A percentile compares a stretch with the other conserved stretches of the same genome.
These are phyloP conservation scores for Colletotrichum eleusines DNA, from an alignment of 2,329 filamentous ascomycete genomes.

Conservation along the genomic window DNA sequence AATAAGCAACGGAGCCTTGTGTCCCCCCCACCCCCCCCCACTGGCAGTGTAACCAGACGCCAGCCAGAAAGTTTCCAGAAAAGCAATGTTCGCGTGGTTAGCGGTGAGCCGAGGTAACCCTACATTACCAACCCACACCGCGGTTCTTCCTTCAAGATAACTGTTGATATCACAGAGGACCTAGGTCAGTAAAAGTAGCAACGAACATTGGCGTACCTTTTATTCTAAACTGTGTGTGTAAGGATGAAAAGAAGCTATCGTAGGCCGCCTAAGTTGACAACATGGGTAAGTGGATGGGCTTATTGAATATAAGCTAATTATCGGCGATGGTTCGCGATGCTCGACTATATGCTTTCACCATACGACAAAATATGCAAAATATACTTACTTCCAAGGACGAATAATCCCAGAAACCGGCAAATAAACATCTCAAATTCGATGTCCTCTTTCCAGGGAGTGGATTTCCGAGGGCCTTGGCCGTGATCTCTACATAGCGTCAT, in stretches of 20 bases:
- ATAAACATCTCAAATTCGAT: background rate
- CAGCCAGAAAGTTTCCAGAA: slow-evolving; percentile 33
- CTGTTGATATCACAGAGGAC: background rate
- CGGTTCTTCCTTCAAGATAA: background rate
- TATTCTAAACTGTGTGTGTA: no score
- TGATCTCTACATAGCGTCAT: background rate
- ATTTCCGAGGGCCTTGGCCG: background rate
- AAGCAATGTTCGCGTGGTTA: slow-evolving; percentile 28
- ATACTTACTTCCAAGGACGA: no score
- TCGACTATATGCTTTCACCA: background rate
- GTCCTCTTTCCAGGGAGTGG: background rate
- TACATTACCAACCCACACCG: background rate
- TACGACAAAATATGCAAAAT: background rate
- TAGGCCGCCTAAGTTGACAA: no score
- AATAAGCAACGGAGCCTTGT: background rate
- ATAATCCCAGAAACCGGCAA: background rate
- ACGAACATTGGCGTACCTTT: no score
- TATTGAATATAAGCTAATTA: no score
- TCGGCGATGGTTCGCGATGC: no score
- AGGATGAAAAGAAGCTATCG: no score
- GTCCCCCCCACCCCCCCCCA: no score
- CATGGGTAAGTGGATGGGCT: no score
- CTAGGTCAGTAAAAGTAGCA: no score
- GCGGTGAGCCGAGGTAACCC: background rate
- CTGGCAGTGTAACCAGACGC: slow-evolving; percentile 12